These are phyloP conservation scores for Thielaviopsis ethacetica DNA, from an alignment of 2,329 filamentous ascomycete genomes.

Conservation along the genomic window DNA sequence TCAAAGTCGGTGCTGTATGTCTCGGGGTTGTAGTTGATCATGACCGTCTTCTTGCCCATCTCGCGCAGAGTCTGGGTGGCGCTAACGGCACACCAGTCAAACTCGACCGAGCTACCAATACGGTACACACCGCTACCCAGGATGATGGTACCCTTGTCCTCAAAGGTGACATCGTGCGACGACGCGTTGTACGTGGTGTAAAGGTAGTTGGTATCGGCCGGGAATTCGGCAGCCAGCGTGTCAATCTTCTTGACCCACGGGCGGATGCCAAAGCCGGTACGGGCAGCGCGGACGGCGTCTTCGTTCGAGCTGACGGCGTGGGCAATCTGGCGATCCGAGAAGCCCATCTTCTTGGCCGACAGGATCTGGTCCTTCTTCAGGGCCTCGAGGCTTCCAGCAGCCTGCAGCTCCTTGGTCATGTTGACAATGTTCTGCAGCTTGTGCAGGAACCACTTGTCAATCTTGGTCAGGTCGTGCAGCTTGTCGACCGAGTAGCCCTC, in stretches of 20 bases:
- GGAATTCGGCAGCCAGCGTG: constrained; percentile 91
- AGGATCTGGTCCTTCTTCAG: constrained; percentile 78
- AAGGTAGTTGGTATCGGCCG: constrained; percentile 84
- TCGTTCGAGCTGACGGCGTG: constrained; percentile 71
- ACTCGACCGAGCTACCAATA: constrained; percentile 94
- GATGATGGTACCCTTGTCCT: constrained; percentile 79
- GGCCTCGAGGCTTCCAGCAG: constrained; percentile 64
- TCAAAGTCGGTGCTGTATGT: constrained; percentile 77
- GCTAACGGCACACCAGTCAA: constrained; percentile 95
- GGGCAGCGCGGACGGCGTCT: constrained; percentile 71
- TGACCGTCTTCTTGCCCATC: constrained; percentile 91
- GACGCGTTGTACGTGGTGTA: constrained; percentile 97
- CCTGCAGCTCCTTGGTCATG: constrained; percentile 71
- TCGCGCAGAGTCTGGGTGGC: constrained; percentile 66
- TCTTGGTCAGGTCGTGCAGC: constrained; percentile 89
- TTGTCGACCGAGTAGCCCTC: constrained; percentile 87
- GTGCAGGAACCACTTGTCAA: constrained; percentile 98
- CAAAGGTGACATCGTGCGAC: constrained; percentile 82
- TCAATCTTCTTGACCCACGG: constrained; percentile 76
- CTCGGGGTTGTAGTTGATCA: constrained; percentile 89
- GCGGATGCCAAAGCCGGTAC: constrained; percentile 73
- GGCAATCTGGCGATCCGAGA: constrained; percentile 92
- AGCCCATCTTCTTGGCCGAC: constrained; percentile 93
- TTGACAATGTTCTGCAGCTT: constrained; percentile 97
- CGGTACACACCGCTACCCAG: constrained; percentile 93